These are phyloP conservation scores for Mucor piriformis DNA, from an alignment of 371 early-diverging fungal species.

Conservation along the genomic window DNA sequence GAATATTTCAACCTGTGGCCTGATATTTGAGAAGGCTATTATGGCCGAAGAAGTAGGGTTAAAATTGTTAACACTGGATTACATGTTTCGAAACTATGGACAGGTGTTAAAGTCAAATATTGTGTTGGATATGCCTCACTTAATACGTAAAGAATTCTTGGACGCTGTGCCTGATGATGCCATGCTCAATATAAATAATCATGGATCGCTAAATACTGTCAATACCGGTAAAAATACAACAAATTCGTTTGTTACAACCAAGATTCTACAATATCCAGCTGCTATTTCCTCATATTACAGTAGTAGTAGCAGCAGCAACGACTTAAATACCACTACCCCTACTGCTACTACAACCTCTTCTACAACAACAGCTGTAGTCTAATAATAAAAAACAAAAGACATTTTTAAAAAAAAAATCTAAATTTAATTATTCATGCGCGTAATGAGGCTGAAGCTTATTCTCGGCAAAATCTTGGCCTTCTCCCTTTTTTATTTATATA, in stretches of 20 bases:
- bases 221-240: not conserved
- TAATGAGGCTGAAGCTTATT: too few species aligned
- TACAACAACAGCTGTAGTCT: not conserved
- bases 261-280: constrained; percentile 1
- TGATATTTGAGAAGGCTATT: constrained; percentile 63
- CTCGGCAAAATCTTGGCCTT: too few species aligned
- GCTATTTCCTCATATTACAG: not conserved
- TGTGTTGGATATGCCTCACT: constrained; percentile 46
- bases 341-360: constrained; percentile 9
- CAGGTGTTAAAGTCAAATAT: constrained; percentile 57
- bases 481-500: too few species aligned
- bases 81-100: constrained; percentile 59
- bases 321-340: not conserved
- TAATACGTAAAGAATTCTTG: constrained; percentile 41
- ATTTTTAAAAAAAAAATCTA: not conserved
- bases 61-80: constrained; percentile 55
- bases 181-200: constrained; percentile 36
- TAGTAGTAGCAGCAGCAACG: not conserved
- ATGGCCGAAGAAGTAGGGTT: constrained; percentile 58
- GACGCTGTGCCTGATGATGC: constrained; percentile 52
- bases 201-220: not conserved
- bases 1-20: constrained; percentile 53
- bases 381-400: not conserved
- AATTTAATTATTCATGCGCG: not conserved
- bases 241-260: constrained; percentile 10